Conservation (phyloP, 805 yeast species). For the Yamadazyma kitorensis region DNA sequence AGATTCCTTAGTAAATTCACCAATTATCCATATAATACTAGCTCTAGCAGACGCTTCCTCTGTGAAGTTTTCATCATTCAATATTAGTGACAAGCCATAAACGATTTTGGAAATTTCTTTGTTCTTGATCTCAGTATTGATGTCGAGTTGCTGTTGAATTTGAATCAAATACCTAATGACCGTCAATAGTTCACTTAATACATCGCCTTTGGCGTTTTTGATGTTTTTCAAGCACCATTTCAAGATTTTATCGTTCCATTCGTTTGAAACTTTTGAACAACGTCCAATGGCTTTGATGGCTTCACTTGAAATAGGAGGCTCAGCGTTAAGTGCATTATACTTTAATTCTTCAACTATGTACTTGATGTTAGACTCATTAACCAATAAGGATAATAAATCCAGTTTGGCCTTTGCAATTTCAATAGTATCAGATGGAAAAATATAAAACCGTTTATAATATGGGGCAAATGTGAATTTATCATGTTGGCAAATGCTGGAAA, state of each 20-base stretch:
- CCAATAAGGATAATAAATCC: conserved; percentile 56
- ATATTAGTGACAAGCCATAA: conserved; percentile 41
- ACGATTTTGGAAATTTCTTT: conserved; percentile 52
- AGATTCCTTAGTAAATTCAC: conserved; percentile 59
- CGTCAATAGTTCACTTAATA: conserved; percentile 65
- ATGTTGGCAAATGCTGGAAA: conserved; percentile 35
- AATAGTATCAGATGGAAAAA: conserved; percentile 53
- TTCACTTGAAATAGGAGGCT: conserved; percentile 29
- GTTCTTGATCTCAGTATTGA: conserved; percentile 10
- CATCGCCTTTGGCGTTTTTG: conserved; percentile 24
- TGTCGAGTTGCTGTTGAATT: conserved; percentile 32
- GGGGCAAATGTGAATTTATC: conserved; percentile 26
- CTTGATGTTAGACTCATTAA: conserved; percentile 50
- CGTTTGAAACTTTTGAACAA: conserved; percentile 48
- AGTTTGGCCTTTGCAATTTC: conserved; percentile 53
- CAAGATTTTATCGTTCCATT: conserved; percentile 54
- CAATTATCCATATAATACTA: conserved; percentile 86
- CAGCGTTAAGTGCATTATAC: conserved; percentile 36
- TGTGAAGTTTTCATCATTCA: conserved; percentile 19
- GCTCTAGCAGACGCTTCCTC: conserved; percentile 60
- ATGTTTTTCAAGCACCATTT: conserved; percentile 62
- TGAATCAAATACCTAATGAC: conserved; percentile 74
- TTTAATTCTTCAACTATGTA: conserved; percentile 60
- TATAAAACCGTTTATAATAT: conserved; percentile 47
- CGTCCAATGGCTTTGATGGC: conserved; percentile 62